These are phyloP conservation scores for Pittosporum tobira DNA, from an alignment of 129 eudicot genomes.

Conservation along the genomic window DNA sequence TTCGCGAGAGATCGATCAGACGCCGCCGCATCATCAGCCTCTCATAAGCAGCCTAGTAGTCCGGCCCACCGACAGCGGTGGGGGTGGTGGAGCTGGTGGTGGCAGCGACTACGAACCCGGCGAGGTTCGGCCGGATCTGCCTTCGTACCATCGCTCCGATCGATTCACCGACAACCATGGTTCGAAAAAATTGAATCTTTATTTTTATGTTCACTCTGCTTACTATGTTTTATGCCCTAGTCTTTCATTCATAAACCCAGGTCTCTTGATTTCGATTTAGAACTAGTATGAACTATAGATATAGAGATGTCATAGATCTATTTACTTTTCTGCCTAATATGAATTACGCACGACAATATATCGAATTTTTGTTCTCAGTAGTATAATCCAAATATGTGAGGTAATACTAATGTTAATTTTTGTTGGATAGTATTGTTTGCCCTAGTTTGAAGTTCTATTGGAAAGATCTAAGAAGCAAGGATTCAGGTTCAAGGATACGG, in stretches of 20 bases:
- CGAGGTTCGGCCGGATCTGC: conserved; percentile 80
- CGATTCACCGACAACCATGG: conserved; percentile 46
- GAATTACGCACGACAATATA: background rate
- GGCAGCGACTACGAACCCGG: conserved; percentile 89
- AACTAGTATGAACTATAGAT: background rate
- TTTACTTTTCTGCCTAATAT: conserved; percentile 3
- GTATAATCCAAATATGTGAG: too few relatives aligned
- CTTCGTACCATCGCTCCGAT: conserved; percentile 65
- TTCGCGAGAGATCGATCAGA: conserved; percentile 51
- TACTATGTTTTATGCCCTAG: background rate
- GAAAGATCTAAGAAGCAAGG: too few relatives aligned
- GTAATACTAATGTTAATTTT: too few relatives aligned
- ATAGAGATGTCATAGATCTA: background rate
- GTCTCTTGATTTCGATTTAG: background rate
- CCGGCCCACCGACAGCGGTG: conserved; percentile 67
- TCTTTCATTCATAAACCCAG: background rate
- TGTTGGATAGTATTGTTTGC: too few relatives aligned
- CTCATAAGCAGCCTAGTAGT: conserved; percentile 90
- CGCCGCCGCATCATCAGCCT: conserved; percentile 81
- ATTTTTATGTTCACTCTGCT: background rate
- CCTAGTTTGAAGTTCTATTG: too few relatives aligned
- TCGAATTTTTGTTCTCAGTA: too few relatives aligned
- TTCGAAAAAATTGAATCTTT: too few relatives aligned
- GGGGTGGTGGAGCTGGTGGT: conserved; percentile 35
- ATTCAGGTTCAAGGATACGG: too few relatives aligned